Percentiles rank a stretch among this genome's conserved stretches.
Evolutionary conservation across 768 basidiomycete genomes (phyloP).

Genomic region (Podaxis carcinomalis): DNA sequence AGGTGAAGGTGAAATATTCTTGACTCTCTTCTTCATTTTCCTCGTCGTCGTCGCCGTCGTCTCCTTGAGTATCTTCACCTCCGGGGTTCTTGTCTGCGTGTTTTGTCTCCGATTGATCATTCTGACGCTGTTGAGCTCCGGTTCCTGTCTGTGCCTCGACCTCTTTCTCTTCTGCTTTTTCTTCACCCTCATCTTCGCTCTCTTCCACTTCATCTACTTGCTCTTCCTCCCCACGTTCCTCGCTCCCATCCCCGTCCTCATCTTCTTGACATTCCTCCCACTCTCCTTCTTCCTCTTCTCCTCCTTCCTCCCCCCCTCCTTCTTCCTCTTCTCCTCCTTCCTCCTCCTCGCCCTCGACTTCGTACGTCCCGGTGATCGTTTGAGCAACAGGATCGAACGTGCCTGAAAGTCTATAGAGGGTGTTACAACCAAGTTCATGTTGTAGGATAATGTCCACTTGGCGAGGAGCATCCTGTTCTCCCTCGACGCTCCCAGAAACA

Average conservation of each 20-base stretch:
- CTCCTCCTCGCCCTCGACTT: constrained; percentile 9
- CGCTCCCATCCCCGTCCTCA: neutral
- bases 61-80: neutral
- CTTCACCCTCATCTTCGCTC: neutral
- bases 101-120: neutral
- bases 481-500: neutral
- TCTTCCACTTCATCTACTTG: neutral
- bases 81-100: neutral
- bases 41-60: neutral
- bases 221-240: neutral
- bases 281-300: neutral
- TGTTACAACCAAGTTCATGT: neutral
- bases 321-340: neutral
- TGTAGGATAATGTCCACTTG: neutral
- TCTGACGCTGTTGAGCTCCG: neutral
- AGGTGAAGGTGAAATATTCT: constrained; percentile 18
- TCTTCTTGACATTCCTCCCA: neutral
- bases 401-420: neutral
- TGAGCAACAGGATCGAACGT: constrained; percentile 11
- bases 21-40: neutral
- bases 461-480: neutral
- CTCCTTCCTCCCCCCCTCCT: neutral
- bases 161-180: neutral
- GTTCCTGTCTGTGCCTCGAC: neutral
- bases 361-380: constrained; percentile 17